Percentiles rank a stretch among this genome's conserved stretches.
Evolutionary conservation across 805 yeast species (phyloP).

Genomic region (Lipomyces starkeyi): DNA sequence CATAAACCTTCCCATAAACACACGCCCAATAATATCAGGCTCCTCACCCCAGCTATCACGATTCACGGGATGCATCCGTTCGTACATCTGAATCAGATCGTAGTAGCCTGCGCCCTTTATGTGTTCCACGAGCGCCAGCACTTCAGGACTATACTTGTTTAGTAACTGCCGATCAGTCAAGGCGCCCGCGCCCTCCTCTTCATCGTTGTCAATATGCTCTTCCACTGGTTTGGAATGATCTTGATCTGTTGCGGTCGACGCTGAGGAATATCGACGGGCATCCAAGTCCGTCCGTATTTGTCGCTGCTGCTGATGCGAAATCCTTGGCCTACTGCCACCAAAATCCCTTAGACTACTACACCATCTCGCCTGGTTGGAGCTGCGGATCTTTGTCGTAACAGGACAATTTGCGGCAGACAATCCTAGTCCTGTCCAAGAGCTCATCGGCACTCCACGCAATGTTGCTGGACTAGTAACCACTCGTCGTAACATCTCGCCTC

Average conservation of each 20-base stretch:
- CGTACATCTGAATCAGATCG: slow-evolving; percentile 11
- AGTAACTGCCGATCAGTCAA: not conserved
- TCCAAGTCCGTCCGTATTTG: not conserved
- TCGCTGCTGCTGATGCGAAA: not conserved
- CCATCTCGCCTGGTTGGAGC: not conserved
- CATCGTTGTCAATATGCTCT: not conserved
- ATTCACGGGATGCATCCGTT: not conserved
- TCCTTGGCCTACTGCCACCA: not conserved
- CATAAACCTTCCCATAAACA: slow-evolving; percentile 20
- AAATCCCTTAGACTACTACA: not conserved
- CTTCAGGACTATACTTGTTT: not conserved
- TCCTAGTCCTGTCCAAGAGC: not conserved
- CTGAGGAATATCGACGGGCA: not conserved
- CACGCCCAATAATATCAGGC: slow-evolving; percentile 18
- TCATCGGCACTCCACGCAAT: not conserved
- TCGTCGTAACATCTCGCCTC: not conserved
- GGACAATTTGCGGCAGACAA: not conserved
- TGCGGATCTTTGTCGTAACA: not conserved
- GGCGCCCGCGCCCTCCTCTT: not conserved
- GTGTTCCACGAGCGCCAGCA: slow-evolving; percentile 3
- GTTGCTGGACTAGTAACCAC: not conserved
- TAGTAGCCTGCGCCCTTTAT: slow-evolving; percentile 8
- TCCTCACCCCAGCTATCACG: slow-evolving; percentile 5
- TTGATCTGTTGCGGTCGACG: not conserved
- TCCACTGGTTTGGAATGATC: not conserved